A percentile compares a stretch with the other conserved stretches of the same genome.
Evolutionary conservation across 75 land plant species (phyloP).

Genomic region (Selaginella moellendorffii): DNA sequence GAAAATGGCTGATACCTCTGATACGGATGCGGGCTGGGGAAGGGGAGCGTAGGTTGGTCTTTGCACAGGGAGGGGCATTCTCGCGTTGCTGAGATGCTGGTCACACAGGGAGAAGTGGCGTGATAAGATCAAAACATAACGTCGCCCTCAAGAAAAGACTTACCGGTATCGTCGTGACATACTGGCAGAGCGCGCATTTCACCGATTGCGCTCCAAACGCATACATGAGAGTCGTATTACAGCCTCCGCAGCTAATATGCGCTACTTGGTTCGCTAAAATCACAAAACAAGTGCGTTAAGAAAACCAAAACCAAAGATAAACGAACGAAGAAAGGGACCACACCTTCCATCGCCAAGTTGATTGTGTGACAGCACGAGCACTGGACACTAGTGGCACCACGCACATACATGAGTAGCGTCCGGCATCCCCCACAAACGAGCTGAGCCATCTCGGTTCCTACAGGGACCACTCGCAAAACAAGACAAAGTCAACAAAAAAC

Average conservation of each 20-base stretch:
- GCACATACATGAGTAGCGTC: constrained; percentile 80
- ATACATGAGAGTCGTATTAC: constrained; percentile 76
- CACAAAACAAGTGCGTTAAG: too few species aligned
- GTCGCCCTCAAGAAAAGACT: constrained; percentile 11
- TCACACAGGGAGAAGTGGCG: too few species aligned
- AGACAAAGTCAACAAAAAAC: background rate
- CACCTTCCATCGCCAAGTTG: constrained; percentile 81
- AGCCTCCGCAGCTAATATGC: constrained; percentile 87
- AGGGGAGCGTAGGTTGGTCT: constrained; percentile 16
- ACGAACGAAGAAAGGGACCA: background rate
- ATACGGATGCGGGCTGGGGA: constrained; percentile 11
- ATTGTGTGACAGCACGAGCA: constrained; percentile 95
- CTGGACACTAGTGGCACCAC: constrained; percentile 90
- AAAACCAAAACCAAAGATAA: background rate
- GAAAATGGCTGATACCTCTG: constrained; percentile 19
- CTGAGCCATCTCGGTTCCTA: constrained; percentile 98
- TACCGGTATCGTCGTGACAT: constrained; percentile 73
- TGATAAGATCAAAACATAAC: background rate
- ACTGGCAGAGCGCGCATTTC: constrained; percentile 92
- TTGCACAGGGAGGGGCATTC: constrained; percentile 28
- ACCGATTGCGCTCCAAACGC: constrained; percentile 90
- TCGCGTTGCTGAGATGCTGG: constrained; percentile 15
- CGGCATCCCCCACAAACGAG: constrained; percentile 89
- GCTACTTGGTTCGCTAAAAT: constrained; percentile 85
- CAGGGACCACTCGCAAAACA: constrained; percentile 7